A percentile compares a stretch with the other conserved stretches of the same genome.
Conservation (phyloP, 108 stramenopile species). For the Fragilaria crotonensis region DNA sequence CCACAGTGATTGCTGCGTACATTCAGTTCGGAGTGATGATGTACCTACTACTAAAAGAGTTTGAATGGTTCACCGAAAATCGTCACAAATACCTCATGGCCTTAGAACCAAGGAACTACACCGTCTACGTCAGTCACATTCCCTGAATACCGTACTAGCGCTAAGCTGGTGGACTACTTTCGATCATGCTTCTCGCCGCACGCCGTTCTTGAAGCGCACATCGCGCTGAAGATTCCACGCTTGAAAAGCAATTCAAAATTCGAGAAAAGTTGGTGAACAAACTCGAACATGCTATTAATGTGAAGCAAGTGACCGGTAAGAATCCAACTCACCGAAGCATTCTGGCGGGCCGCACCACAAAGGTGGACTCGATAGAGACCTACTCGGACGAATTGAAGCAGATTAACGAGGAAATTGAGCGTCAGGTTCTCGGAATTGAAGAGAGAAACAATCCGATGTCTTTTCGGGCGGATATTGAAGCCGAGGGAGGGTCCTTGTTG, state of each 20-base stretch:
- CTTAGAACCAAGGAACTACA: constrained; percentile 29
- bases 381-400: constrained; percentile 19
- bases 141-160: constrained; percentile 37
- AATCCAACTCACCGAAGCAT: constrained; percentile 13
- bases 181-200: constrained; percentile 20
- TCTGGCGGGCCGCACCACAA: background rate
- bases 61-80: constrained; percentile 42
- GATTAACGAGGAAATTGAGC: constrained; percentile 7
- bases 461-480: background rate
- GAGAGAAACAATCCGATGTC: background rate
- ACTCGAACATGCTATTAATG: constrained; percentile 39
- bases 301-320: constrained; percentile 13
- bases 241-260: constrained; percentile 17
- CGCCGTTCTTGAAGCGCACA: constrained; percentile 18
- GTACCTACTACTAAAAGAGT: constrained; percentile 40
- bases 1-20: constrained; percentile 32
- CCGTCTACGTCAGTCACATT: constrained; percentile 42
- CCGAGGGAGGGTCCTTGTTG: background rate
- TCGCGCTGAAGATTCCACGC: constrained; percentile 21
- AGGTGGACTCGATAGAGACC: constrained; percentile 9
- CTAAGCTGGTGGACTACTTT: constrained; percentile 37
- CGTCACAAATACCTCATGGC: constrained; percentile 31
- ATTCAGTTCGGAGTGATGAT: constrained; percentile 36
- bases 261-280: constrained; percentile 16
- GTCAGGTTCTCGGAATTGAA: background rate